Conservation (phyloP, 306 rosid genomes). For the Lathyrus sativus region DNA sequence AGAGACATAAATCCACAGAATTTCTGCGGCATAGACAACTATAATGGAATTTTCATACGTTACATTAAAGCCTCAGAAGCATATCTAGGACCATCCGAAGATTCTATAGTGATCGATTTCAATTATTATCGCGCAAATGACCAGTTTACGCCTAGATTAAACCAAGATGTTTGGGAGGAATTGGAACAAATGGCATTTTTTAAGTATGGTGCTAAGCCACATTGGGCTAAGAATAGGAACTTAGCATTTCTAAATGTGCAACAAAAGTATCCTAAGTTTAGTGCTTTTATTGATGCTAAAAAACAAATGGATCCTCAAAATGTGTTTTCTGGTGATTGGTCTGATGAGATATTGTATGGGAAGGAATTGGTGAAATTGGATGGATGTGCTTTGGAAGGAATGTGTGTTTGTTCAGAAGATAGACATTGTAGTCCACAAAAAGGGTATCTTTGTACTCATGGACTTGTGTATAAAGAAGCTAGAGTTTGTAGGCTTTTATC, state of each 20-base stretch:
- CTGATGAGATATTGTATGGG: slow-evolving; percentile 63
- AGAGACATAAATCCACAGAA: slow-evolving; percentile 55
- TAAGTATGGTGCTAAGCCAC: slow-evolving; percentile 76
- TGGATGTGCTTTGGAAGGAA: slow-evolving; percentile 80
- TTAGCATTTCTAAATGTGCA: slow-evolving; percentile 57
- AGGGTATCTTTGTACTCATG: slow-evolving; percentile 57
- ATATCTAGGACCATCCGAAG: slow-evolving; percentile 68
- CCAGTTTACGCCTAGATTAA: slow-evolving; percentile 59
- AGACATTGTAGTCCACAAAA: slow-evolving; percentile 67
- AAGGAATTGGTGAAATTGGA: slow-evolving; percentile 44
- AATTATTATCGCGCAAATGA: slow-evolving; percentile 65
- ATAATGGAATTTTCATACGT: slow-evolving; percentile 69
- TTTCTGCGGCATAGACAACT: slow-evolving; percentile 68
- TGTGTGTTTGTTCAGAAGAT: slow-evolving; percentile 59
- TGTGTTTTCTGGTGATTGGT: slow-evolving; percentile 67
- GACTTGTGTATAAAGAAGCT: slow-evolving; percentile 63
- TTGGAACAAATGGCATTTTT: slow-evolving; percentile 76
- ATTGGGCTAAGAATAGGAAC: slow-evolving; percentile 80
- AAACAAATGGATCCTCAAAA: slow-evolving; percentile 58
- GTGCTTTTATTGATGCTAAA: slow-evolving; percentile 48
- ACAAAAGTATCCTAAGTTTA: slow-evolving; percentile 48
- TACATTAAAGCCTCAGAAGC: slow-evolving; percentile 61
- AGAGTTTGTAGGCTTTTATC: slow-evolving; percentile 60
- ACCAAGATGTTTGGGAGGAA: slow-evolving; percentile 75
- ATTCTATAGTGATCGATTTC: slow-evolving; percentile 73